phyloP scores from a whole-genome alignment of 768 basidiomycete species.

The Gelatoporia subvermispora region DNA sequence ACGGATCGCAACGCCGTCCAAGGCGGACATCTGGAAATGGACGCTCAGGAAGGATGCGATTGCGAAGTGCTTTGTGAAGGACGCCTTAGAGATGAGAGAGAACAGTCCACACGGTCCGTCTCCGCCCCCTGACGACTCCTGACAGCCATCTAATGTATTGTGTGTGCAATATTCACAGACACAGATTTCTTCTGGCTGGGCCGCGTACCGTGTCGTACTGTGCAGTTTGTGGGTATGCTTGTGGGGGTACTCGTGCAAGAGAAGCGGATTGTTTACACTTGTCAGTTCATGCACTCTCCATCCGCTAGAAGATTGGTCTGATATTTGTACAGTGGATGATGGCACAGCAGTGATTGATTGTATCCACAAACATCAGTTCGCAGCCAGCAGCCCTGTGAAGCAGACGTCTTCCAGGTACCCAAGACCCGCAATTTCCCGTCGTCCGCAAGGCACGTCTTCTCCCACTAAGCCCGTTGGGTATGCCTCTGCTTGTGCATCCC shows the following conservation, averaged over 20 bases:
- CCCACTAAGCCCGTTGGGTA: too few species aligned
- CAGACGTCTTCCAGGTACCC: conserved; percentile 1
- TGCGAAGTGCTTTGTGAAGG: conserved; percentile 21
- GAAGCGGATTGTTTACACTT: conserved; percentile 51
- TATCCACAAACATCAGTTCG: conserved; percentile 34
- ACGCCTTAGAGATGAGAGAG: conserved; percentile 18
- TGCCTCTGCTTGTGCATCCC: too few species aligned
- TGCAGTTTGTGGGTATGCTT: conserved; percentile 56
- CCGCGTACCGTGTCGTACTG: conserved; percentile 62
- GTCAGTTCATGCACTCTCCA: conserved; percentile 29
- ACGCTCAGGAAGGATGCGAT: conserved; percentile 20
- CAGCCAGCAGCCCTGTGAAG: conserved; percentile 13
- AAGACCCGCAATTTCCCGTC: background rate
- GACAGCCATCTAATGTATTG: background rate
- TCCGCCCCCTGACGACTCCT: background rate
- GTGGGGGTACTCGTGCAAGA: conserved; percentile 62
- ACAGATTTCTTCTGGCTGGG: conserved; percentile 70
- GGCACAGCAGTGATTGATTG: conserved; percentile 74
- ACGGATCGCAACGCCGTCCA: background rate
- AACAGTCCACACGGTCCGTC: conserved; percentile 15
- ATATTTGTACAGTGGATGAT: conserved; percentile 88
- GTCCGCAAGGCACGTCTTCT: background rate
- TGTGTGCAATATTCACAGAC: conserved; percentile 28
- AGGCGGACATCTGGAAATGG: conserved; percentile 20
- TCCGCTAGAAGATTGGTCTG: too few species aligned